Conservation (phyloP, 2,329 filamentous ascomycete species). For the Exophiala sideris region DNA sequence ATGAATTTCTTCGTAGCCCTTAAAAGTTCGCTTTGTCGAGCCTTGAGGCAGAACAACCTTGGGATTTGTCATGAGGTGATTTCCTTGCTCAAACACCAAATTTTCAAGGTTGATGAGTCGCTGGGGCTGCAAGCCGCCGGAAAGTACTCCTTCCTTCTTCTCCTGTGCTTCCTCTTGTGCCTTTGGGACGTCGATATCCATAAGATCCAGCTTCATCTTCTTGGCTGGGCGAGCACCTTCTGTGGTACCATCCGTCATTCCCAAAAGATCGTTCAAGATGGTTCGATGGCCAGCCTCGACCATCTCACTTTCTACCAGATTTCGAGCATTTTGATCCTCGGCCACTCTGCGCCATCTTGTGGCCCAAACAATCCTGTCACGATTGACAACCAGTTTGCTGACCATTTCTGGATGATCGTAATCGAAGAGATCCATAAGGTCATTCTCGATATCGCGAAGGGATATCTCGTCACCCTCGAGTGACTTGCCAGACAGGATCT, state of each 20-base stretch:
- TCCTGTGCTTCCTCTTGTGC: slow-evolving; percentile 53
- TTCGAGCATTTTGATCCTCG: slow-evolving; percentile 68
- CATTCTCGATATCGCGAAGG: slow-evolving; percentile 92
- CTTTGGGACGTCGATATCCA: slow-evolving; percentile 79
- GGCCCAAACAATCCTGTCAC: slow-evolving; percentile 93
- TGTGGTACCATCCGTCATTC: slow-evolving; percentile 58
- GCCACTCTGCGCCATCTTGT: slow-evolving; percentile 81
- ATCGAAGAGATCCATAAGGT: slow-evolving; percentile 96
- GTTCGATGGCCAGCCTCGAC: slow-evolving; percentile 77
- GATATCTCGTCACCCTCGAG: slow-evolving; percentile 76
- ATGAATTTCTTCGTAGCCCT: slow-evolving; percentile 98
- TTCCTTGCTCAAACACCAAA: slow-evolving; percentile 93
- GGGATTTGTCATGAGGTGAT: slow-evolving; percentile 98
- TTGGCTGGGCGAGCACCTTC: slow-evolving; percentile 61
- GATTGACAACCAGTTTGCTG: slow-evolving; percentile 83
- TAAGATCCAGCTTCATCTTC: slow-evolving; percentile 78
- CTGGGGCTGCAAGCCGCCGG: slow-evolving; percentile 80
- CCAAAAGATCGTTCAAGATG: slow-evolving; percentile 84
- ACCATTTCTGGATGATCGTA: slow-evolving; percentile 95
- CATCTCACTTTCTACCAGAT: slow-evolving; percentile 85
- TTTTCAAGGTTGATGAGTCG: slow-evolving; percentile 93
- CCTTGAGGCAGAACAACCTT: slow-evolving; percentile 91
- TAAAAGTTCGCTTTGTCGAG: slow-evolving; percentile 91
- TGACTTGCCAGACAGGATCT: slow-evolving; percentile 73
- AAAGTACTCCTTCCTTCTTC: slow-evolving; percentile 62